Conservation (phyloP, 2,329 filamentous ascomycete genomes). For the Paracorniculantispora psalliotae region DNA sequence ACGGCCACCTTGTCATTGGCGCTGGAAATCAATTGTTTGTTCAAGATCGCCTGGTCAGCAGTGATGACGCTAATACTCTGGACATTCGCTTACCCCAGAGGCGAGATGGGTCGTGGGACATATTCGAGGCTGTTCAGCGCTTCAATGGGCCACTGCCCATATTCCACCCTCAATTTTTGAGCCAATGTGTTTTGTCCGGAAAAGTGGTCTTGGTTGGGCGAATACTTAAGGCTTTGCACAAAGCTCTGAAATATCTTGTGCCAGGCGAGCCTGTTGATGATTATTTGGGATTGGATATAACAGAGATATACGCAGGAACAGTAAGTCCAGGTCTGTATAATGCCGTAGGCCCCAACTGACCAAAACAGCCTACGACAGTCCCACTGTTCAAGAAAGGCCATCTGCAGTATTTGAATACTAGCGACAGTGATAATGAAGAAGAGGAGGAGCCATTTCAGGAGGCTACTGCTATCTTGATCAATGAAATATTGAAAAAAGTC, state of each 20-base stretch:
- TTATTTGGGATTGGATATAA: slow-evolving; percentile 62
- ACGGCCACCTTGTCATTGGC: slow-evolving; percentile 80
- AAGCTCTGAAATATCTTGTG: slow-evolving; percentile 74
- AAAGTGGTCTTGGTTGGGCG: slow-evolving; percentile 67
- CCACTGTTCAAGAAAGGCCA: slow-evolving; percentile 24
- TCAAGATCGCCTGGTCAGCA: slow-evolving; percentile 69
- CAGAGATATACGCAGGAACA: slow-evolving; percentile 48
- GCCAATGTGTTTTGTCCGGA: slow-evolving; percentile 78
- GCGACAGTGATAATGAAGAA: slow-evolving; percentile 38
- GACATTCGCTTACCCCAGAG: slow-evolving; percentile 43
- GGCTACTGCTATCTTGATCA: slow-evolving; percentile 62
- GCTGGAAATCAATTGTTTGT: slow-evolving; percentile 89
- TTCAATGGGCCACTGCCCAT: slow-evolving; percentile 84
- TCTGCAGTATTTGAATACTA: slow-evolving; percentile 33
- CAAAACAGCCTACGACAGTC: background rate
- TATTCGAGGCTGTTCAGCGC: slow-evolving; percentile 77
- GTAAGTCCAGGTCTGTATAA: slow-evolving; percentile 18
- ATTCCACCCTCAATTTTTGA: slow-evolving; percentile 88
- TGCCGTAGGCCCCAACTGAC: background rate
- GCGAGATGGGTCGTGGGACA: slow-evolving; percentile 53
- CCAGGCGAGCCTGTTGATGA: slow-evolving; percentile 77
- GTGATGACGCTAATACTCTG: slow-evolving; percentile 55
- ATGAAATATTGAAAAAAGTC: slow-evolving; percentile 69
- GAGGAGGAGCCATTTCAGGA: slow-evolving; percentile 66
- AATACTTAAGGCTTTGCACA: slow-evolving; percentile 67